A percentile compares a stretch with the other conserved stretches of the same genome.
Conservation (phyloP, 192 early-diverging fungal genomes). For the Backusella liffmaniae region DNA sequence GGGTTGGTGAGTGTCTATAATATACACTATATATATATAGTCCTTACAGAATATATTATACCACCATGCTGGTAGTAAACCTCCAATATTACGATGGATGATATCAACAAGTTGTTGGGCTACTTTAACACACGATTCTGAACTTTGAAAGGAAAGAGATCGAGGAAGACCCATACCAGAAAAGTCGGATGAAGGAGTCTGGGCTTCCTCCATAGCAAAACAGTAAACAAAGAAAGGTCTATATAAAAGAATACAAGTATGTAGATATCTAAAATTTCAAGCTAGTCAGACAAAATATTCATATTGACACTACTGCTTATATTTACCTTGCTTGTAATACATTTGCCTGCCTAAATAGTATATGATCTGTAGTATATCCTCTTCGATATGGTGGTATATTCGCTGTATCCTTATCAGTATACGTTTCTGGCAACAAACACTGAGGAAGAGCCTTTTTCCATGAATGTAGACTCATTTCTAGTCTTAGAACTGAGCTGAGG, state of each 20-base stretch:
- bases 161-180: slow-evolving; percentile 2
- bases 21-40: background rate
- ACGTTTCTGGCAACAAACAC: background rate
- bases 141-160: slow-evolving; percentile 19
- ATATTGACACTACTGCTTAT: background rate
- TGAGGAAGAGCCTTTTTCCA: slow-evolving; percentile 11
- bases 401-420: background rate
- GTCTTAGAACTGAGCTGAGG: slow-evolving; percentile 5
- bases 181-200: background rate
- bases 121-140: slow-evolving; percentile 8
- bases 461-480: slow-evolving; percentile 13
- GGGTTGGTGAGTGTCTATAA: background rate
- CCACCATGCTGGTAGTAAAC: slow-evolving; percentile 16
- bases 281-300: background rate
- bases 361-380: background rate
- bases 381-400: slow-evolving; percentile 2
- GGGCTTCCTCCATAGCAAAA: slow-evolving; percentile 16
- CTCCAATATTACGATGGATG: slow-evolving; percentile 7
- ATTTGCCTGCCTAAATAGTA: slow-evolving; percentile 13
- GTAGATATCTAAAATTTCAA: slow-evolving; percentile 11
- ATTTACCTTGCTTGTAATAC: slow-evolving; percentile 12
- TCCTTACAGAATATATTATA: slow-evolving; percentile 7
- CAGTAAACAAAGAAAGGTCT: slow-evolving; percentile 17
- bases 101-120: slow-evolving; percentile 11
- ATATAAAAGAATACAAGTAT: slow-evolving; percentile 23